Base-by-base conservation (phyloP, 768 basidiomycete species). In the Tylopilus sp. region DNA sequence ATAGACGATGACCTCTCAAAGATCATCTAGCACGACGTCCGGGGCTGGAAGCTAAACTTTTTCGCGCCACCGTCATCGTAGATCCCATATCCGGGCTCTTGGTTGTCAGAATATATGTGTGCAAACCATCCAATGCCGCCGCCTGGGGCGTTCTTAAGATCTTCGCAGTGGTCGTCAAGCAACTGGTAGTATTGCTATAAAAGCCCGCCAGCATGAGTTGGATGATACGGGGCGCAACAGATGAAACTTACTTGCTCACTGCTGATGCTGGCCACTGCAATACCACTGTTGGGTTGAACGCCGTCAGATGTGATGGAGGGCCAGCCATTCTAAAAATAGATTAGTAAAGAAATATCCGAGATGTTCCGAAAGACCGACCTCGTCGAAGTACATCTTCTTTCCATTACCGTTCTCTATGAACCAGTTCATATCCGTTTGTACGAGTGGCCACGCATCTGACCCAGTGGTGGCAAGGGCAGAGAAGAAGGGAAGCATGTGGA, bases 111-210 rank as follows among this genome's bases (percentile, higher is more conserved):
- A 60, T 88, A 89, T 46, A 89, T 83, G 62, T 90, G 88, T 23
- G 85, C 85, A 58, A 91, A 91, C 88, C 88, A 91, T 11, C 88
- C 86, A 31, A 89, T 71, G 20, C 86, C 86, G 20, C 86, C 86
- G 3, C 77, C 78, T 25, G 68, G 53, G 20, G 79, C 78, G 0
- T 57, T 60, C 68, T 90, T 90, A 60, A 90, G 73, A 58, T 81
- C 75, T 9, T 71, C 60, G 60, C 88, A 90, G 49, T 85, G 77
- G 2, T 71, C 64, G 57, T 91, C 85, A 15, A 90, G 76, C 10
- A 90, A 66, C 20, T 67, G 66, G 53, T 74, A 88, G 60, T 88
- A 90, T 50, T 86, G 55, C 55, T 58, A 47, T n/a, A 36, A 36
- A 20, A 51, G 4, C 28, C n/a, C 3, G n/a, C 52, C 54, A 55